These are phyloP conservation scores for Phlebiopsis gigantea DNA, from an alignment of 768 basidiomycete genomes.

Conservation along the genomic window DNA sequence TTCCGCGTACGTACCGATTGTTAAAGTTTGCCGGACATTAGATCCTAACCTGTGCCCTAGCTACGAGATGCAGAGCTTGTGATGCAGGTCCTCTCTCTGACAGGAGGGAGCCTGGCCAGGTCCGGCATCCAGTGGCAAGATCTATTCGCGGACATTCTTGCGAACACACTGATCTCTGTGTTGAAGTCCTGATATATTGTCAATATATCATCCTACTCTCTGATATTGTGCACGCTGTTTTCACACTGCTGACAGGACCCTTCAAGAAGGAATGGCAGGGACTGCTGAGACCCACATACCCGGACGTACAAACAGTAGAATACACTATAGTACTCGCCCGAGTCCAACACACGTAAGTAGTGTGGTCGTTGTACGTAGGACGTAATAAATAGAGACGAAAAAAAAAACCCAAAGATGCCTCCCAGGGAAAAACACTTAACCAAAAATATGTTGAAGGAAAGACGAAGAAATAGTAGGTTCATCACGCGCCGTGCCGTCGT, in stretches of 20 bases:
- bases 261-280: neutral
- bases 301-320: neutral
- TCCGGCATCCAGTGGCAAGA: conserved; percentile 19
- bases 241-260: neutral
- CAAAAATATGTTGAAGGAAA: neutral
- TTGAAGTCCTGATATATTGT: neutral
- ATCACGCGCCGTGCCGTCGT: neutral
- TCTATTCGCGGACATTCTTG: conserved; percentile 17
- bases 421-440: neutral
- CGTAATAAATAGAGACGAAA: conserved; percentile 1
- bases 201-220: neutral
- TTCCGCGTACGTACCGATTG: conserved; percentile 26
- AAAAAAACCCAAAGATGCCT: neutral
- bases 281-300: neutral
- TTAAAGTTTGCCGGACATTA: too few relatives aligned
- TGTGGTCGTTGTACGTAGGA: too few relatives aligned
- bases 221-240: neutral
- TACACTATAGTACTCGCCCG: neutral
- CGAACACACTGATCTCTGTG: neutral
- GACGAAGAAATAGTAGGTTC: neutral
- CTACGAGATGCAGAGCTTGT: conserved; percentile 39
- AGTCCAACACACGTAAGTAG: too few relatives aligned
- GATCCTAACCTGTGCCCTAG: conserved; percentile 10
- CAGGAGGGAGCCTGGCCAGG: conserved; percentile 15
- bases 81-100: conserved; percentile 22